Evolutionary conservation across 306 rosid genomes (phyloP), one percentile per base, ranked within the genome.

Genomic region (Medicago lupulina): DNA sequence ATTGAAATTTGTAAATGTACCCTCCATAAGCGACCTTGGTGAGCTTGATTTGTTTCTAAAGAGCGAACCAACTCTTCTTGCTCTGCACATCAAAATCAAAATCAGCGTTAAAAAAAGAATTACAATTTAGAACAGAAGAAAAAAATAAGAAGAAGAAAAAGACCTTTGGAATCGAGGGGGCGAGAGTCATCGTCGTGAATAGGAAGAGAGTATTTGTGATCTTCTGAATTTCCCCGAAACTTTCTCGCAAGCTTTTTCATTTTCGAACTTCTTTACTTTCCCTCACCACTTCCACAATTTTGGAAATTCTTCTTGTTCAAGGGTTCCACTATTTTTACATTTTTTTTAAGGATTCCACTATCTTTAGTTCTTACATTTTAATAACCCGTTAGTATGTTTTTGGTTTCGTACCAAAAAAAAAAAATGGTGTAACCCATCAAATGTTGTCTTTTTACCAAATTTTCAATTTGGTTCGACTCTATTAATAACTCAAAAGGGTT

Each of bases 1-100:
- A 68, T 44, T 19, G 54, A 21, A 65, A 38, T 40, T 10, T 17
- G 31, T 16, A 41, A 8, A 69, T 14, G 15, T 81, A 92, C 98
- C 97, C 96, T 85, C 97, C 97, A 92, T 17, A 95, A 55, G 76
- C 89, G 92, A 86, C 91, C 87, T 80, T 87, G 95, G 68, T 83
- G 88, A 63, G 89, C 88, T 58, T 81, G 94, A 67, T 61, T 78
- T 62, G 60, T 85, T 78, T 95, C 98, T 1, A 90, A 79, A 0
- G 90, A 84, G 50, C 92, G 96, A 87, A 95, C 86, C 67, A 87
- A 31, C 53, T 86, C 93, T 86, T 92, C 97, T 76, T 92, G 98
- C 66, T 78, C 98, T 95, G 93, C 12, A 74, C 7, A 75, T 66
- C 21, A 36, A 50, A 16, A 49, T 14, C 16, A 39, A 8, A 46